Conservation (phyloP, 495 filamentous ascomycete species). For the Corynascus novoguineensis region DNA sequence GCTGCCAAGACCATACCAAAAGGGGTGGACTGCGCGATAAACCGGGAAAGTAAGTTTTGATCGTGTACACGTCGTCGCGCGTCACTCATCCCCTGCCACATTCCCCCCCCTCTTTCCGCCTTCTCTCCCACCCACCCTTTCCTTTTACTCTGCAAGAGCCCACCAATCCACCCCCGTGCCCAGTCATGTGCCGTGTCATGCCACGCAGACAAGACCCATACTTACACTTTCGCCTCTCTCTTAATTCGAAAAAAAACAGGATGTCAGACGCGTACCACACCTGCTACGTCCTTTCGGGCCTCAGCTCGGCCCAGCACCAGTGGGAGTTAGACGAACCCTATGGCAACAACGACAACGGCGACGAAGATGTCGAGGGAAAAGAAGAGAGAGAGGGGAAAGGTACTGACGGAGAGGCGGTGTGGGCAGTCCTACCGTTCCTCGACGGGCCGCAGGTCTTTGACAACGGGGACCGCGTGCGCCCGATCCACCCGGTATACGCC, state of each 20-base stretch:
- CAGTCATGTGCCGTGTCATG: neutral
- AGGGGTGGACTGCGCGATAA: conserved; percentile 88
- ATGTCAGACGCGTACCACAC: conserved; percentile 84
- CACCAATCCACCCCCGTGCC: conserved; percentile 1
- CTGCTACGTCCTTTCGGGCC: conserved; percentile 80
- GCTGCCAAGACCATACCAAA: conserved; percentile 66
- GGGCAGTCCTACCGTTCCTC: conserved; percentile 51
- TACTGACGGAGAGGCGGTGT: conserved; percentile 40
- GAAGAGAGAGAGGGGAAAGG: too few species aligned
- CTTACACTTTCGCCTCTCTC: conserved; percentile 1
- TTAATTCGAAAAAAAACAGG: conserved; percentile 35
- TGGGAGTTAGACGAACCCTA: conserved; percentile 49
- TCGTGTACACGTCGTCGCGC: neutral
- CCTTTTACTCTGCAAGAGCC: neutral
- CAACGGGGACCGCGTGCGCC: conserved; percentile 47
- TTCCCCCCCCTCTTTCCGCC: neutral
- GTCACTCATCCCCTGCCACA: too few species aligned
- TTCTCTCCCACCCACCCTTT: neutral
- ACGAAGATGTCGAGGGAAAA: neutral
- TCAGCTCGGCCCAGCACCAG: conserved; percentile 73
- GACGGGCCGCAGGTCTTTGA: conserved; percentile 47
- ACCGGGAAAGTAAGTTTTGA: conserved; percentile 72
- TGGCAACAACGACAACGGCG: neutral
- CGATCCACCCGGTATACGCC: conserved; percentile 78
- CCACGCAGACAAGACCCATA: neutral